Percentiles rank a stretch among this genome's conserved stretches.
These are phyloP conservation scores for Candida saitoana DNA, from an alignment of 805 yeast species.

Conservation along the genomic window DNA sequence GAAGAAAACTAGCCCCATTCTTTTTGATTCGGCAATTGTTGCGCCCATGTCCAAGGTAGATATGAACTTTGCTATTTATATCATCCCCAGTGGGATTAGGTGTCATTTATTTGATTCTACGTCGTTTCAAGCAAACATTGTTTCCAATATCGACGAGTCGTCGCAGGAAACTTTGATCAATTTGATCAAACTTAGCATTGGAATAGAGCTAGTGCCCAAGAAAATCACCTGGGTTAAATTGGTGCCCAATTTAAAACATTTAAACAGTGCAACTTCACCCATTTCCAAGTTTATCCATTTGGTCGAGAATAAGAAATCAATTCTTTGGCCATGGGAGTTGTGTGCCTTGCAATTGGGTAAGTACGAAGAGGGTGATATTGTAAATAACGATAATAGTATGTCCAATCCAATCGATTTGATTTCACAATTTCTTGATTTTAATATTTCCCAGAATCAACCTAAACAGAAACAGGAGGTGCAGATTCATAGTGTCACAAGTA, in stretches of 20 bases:
- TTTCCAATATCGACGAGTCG: constrained; percentile 18
- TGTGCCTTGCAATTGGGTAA: constrained; percentile 55
- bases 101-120: constrained; percentile 36
- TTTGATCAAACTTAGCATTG: constrained; percentile 33
- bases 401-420: constrained; percentile 31
- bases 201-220: constrained; percentile 19
- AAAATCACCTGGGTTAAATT: constrained; percentile 57
- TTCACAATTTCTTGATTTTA: constrained; percentile 33
- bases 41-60: constrained; percentile 9
- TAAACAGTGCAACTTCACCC: constrained; percentile 64
- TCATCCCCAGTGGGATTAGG: constrained; percentile 40
- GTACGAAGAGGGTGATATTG: constrained; percentile 14
- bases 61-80: constrained; percentile 30
- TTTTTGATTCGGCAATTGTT: constrained; percentile 22
- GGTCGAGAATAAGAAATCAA: constrained; percentile 50
- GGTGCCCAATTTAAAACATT: constrained; percentile 63
- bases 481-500: constrained; percentile 17
- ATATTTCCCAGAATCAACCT: constrained; percentile 18
- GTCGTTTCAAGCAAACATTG: constrained; percentile 16
- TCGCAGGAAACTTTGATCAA: constrained; percentile 23
- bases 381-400: constrained; percentile 12
- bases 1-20: constrained; percentile 18
- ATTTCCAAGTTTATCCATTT: constrained; percentile 54
- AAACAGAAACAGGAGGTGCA: constrained; percentile 8
- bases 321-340: constrained; percentile 70